Percentiles rank a stretch among this genome's conserved stretches.
Conservation (phyloP, 495 filamentous ascomycete species). For the Tuber aestivum region DNA sequence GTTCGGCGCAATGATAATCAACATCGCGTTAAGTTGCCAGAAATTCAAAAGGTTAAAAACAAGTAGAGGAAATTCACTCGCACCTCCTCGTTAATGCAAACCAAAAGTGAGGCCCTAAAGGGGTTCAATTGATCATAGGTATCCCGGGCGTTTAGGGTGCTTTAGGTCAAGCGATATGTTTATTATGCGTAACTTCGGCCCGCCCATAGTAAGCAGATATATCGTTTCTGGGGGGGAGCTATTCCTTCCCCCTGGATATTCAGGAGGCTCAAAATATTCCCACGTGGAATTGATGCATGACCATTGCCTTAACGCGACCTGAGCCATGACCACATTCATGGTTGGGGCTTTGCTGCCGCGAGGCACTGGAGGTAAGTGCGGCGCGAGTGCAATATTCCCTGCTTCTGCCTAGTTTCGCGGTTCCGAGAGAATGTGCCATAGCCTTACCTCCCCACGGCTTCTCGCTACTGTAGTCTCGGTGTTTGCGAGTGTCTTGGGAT, state of each 20-base stretch:
- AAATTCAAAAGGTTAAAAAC: background rate
- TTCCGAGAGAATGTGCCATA: background rate
- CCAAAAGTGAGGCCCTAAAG: background rate
- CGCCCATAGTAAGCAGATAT: background rate
- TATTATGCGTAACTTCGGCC: background rate
- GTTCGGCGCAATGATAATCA: background rate
- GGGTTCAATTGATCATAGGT: background rate
- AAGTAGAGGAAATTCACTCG: background rate
- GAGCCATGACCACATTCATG: background rate
- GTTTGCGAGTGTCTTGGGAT: background rate
- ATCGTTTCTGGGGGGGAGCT: background rate
- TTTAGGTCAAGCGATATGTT: background rate
- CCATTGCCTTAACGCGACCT: background rate
- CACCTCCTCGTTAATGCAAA: background rate
- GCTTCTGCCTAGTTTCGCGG: slow-evolving; percentile 4
- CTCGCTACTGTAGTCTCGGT: background rate
- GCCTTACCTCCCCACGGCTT: background rate
- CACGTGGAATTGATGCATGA: background rate
- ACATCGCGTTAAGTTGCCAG: background rate
- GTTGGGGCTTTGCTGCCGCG: background rate
- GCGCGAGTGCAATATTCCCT: background rate
- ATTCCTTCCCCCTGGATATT: background rate
- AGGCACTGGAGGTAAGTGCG: background rate
- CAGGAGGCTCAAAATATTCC: background rate
- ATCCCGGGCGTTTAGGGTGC: background rate